Evolutionary conservation across 768 basidiomycete genomes (phyloP), one percentile per base, ranked within the genome.

Genomic region (Pleurotus tuber-regium): DNA sequence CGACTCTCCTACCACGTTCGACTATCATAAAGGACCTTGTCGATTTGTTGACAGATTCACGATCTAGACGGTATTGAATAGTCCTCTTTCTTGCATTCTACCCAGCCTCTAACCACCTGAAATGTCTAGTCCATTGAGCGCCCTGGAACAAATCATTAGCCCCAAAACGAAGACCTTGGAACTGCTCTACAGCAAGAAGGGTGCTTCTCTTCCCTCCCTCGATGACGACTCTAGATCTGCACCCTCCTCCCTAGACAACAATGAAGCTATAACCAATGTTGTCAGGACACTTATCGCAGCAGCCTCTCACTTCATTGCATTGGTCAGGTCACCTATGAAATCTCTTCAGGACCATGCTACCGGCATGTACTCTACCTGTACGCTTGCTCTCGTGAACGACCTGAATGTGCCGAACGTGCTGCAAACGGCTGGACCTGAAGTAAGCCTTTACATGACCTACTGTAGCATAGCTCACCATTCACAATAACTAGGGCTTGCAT

Each of bases 401-500:
- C 51, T 43, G 26, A 60, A 58, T 39, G 54, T 58, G 39, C 57
- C 64, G 4, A 67, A 70, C 26, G 69, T 69, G 7, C 51, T 72
- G 19, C 56, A 65, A 7, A 64, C 69, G 39, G 67, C 66, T 10
- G 69, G 70, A 5, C 55, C 62, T n/a, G 35, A 66, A 30, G 69
- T 68, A 33, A 7, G 54, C 28, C 2, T n/a, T 42, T 14, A n/a
- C 16, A 16, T 29, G 31, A 19, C 12, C 11, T 14, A 5, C 28
- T 19, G 21, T 24, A 4, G 19, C 26, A 23, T 23, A 16, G 30
- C 19, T 19, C 12, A 18, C 12, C 12, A 40, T 11, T 6, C 26
- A 12, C 26, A 6, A 9, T 49, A 68, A n/a, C n/a, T 52, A 70
- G 70, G 72, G 72, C 0, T 50, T 71, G 19, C 73, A 76, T 29